These are phyloP conservation scores for Aphanocladium album DNA, from an alignment of 2,329 filamentous ascomycete species.

Conservation along the genomic window DNA sequence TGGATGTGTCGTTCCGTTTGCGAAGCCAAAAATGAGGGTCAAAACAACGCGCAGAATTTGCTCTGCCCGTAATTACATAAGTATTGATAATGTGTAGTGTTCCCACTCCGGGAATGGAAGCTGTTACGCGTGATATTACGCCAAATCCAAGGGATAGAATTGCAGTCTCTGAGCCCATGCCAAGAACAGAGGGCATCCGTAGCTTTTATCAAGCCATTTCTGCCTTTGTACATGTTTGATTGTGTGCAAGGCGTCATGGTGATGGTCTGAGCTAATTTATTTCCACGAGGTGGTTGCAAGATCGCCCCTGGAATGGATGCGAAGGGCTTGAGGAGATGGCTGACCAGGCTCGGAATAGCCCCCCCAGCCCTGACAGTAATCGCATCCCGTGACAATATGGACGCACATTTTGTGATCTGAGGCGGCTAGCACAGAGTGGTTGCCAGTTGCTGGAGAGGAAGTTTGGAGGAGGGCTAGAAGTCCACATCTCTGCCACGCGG, in stretches of 20 bases:
- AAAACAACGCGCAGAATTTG: not conserved
- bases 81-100: not conserved
- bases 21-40: too few relatives aligned
- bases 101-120: constrained; percentile 2
- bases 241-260: not conserved
- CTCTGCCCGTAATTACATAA: not conserved
- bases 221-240: too few relatives aligned
- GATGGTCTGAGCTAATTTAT: constrained; percentile 4
- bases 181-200: too few relatives aligned
- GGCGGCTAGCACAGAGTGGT: not conserved
- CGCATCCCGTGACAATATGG: not conserved
- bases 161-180: too few relatives aligned
- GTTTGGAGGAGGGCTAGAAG: not conserved
- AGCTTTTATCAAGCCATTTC: too few relatives aligned
- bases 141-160: not conserved
- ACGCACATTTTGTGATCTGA: not conserved
- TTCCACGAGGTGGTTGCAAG: not conserved
- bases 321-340: not conserved
- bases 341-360: not conserved
- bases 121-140: not conserved
- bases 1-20: not conserved
- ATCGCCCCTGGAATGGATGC: not conserved
- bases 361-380: not conserved
- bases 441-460: not conserved
- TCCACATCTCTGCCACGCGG: not conserved